Percentiles rank a stretch among this genome's conserved stretches.
These are phyloP conservation scores for Quercus glauca DNA, from an alignment of 306 rosid genomes.

Conservation along the genomic window DNA sequence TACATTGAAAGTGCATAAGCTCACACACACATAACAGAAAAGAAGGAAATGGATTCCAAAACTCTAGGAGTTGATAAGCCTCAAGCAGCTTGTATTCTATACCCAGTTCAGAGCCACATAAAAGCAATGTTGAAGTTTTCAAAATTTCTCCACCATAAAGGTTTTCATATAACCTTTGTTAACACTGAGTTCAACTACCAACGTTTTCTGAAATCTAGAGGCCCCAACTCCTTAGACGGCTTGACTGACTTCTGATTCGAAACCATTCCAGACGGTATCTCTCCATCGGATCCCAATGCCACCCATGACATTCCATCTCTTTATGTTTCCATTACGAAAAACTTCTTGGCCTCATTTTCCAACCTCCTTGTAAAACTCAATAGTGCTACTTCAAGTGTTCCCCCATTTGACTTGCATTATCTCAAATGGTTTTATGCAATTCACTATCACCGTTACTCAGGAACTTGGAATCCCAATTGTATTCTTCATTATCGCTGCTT, in stretches of 20 bases:
- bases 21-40: too few species aligned
- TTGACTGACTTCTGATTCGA: not conserved
- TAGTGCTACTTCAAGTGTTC: not conserved
- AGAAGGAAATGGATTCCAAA: too few species aligned
- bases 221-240: not conserved
- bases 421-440: not conserved
- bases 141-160: too few species aligned
- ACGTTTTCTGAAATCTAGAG: slow-evolving; percentile 6
- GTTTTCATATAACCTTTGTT: too few species aligned
- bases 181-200: not conserved
- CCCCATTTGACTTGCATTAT: not conserved
- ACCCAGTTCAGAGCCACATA: too few species aligned
- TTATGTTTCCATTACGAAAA: not conserved
- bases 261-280: slow-evolving; percentile 3
- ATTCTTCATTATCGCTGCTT: not conserved
- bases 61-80: not conserved
- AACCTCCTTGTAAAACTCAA: slow-evolving; percentile 2
- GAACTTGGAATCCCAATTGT: not conserved
- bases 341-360: not conserved
- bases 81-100: not conserved
- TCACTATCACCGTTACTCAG: not conserved
- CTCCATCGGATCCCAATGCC: too few species aligned
- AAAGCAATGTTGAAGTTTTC: too few species aligned
- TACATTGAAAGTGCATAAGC: too few species aligned
- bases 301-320: not conserved